Conservation (phyloP, 768 basidiomycete genomes). For the Naganishia vishniacii region DNA sequence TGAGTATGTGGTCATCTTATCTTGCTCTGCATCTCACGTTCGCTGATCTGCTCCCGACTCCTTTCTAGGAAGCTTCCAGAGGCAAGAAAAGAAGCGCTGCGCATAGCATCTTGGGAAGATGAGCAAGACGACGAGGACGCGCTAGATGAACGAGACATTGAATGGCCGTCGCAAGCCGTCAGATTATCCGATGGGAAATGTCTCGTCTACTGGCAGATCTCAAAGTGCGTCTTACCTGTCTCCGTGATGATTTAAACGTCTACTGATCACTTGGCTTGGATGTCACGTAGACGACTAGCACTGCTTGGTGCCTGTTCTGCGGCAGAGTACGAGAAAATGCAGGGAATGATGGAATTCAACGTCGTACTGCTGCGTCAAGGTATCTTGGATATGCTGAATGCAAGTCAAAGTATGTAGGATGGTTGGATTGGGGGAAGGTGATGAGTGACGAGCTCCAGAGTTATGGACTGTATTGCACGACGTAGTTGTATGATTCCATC, state of each 20-base stretch:
- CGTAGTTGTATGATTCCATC: conserved; percentile 1
- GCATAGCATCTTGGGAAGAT: conserved; percentile 22
- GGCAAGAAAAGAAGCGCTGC: conserved; percentile 22
- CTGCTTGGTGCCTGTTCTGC: conserved; percentile 43
- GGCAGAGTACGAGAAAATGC: conserved; percentile 35
- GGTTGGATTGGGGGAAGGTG: too few relatives aligned
- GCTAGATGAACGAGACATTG: conserved; percentile 20
- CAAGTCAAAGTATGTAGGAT: conserved; percentile 16
- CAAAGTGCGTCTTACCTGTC: conserved; percentile 36
- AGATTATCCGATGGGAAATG: conserved; percentile 38
- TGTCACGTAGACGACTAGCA: conserved; percentile 33
- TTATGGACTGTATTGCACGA: background rate
- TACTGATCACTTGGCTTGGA: background rate
- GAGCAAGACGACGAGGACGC: conserved; percentile 28
- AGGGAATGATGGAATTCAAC: conserved; percentile 48
- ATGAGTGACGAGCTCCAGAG: background rate
- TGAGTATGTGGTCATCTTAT: conserved; percentile 57
- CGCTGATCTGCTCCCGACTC: background rate
- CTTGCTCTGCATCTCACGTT: background rate
- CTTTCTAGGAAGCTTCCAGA: conserved; percentile 15
- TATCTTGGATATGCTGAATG: conserved; percentile 43
- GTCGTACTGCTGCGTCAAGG: conserved; percentile 45
- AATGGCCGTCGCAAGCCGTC: conserved; percentile 22
- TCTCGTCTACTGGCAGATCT: conserved; percentile 46
- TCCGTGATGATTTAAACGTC: background rate